phyloP scores from a whole-genome alignment of 306 rosid genomes.

The Vigna nakashimae region DNA sequence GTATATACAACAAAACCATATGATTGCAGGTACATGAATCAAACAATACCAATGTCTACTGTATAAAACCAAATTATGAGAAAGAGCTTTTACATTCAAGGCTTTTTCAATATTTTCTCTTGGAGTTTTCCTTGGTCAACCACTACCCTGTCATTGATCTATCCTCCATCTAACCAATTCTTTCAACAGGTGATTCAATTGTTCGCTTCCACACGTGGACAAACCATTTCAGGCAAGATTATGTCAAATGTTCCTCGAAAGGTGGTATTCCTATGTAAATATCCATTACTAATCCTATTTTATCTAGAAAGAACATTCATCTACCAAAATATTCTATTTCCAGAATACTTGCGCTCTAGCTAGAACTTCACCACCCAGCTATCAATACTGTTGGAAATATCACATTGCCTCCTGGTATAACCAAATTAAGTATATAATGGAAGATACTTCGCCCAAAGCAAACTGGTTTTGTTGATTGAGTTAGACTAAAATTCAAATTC shows the following conservation, averaged over 20 bases:
- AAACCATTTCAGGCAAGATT: not conserved
- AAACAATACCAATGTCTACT: not conserved
- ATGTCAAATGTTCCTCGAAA: not conserved
- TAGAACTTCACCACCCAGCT: not conserved
- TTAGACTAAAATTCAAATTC: too few relatives aligned
- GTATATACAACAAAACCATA: not conserved
- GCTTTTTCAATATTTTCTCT: not conserved
- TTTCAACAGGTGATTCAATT: not conserved
- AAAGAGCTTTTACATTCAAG: not conserved
- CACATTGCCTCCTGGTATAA: too few relatives aligned
- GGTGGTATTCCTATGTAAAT: not conserved
- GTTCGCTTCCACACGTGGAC: not conserved
- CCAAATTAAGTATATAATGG: too few relatives aligned
- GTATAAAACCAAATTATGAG: not conserved
- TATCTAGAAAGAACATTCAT: not conserved
- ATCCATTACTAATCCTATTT: not conserved
- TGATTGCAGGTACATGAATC: not conserved
- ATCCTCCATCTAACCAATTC: not conserved
- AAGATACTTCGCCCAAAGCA: too few relatives aligned
- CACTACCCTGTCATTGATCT: not conserved
- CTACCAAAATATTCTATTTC: not conserved
- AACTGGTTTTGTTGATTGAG: too few relatives aligned
- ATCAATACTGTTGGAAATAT: not conserved
- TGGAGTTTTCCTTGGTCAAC: not conserved
- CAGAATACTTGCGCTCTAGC: constrained; percentile 2